phyloP scores from a whole-genome alignment of 2,329 filamentous ascomycete species.

The Laburnicola sp. region DNA sequence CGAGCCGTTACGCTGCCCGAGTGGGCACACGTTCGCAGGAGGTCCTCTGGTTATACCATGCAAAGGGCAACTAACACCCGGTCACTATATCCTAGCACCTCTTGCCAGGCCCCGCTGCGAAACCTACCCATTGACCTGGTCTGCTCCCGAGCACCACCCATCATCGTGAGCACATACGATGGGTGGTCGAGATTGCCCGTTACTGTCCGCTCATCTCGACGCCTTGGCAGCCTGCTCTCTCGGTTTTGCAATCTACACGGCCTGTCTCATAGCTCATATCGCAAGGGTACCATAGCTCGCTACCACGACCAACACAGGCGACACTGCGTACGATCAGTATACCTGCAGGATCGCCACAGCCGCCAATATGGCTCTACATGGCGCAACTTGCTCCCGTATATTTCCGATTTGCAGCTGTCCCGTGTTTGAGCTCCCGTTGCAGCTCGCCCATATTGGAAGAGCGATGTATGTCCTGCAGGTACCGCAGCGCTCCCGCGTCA shows the following conservation, averaged over 20 bases:
- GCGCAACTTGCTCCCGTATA: conserved; percentile 16
- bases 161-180: conserved; percentile 1
- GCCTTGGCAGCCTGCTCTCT: conserved; percentile 6
- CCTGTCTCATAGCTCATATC: conserved; percentile 7
- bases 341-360: conserved; percentile 17
- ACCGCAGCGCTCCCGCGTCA: conserved; percentile 14
- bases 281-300: conserved; percentile 6
- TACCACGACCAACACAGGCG: conserved; percentile 7
- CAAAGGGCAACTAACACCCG: background rate
- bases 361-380: conserved; percentile 24
- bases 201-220: conserved; percentile 5
- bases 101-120: conserved; percentile 5
- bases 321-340: conserved; percentile 11
- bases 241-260: conserved; percentile 4
- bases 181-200: conserved; percentile 1
- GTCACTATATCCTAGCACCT: conserved; percentile 1
- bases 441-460: conserved; percentile 9
- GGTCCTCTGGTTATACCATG: background rate
- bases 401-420: conserved; percentile 29
- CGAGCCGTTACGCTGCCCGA: background rate
- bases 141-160: conserved; percentile 1
- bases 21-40: background rate
- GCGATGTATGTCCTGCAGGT: conserved; percentile 32
- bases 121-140: conserved; percentile 18
- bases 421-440: conserved; percentile 19